phyloP scores from a whole-genome alignment of 805 yeast genomes.

The Yarrowia divulgata region DNA sequence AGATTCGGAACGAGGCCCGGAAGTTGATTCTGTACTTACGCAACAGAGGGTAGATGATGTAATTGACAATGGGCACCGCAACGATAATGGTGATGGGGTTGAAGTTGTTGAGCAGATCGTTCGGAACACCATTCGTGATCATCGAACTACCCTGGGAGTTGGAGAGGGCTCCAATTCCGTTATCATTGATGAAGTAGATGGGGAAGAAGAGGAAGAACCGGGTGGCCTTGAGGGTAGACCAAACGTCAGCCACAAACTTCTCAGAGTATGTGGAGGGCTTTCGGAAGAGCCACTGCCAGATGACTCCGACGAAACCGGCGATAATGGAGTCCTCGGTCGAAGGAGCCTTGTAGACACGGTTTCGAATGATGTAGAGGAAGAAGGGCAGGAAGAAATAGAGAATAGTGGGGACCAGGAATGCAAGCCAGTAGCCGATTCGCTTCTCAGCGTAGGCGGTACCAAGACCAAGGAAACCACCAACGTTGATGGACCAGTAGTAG shows the following conservation, averaged over 20 bases:
- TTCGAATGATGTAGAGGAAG: constrained; percentile 57
- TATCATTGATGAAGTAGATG: constrained; percentile 59
- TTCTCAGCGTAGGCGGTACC: constrained; percentile 62
- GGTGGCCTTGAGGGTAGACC: constrained; percentile 66
- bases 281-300: constrained; percentile 5
- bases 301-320: constrained; percentile 29
- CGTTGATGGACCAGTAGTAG: constrained; percentile 63
- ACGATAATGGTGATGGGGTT: constrained; percentile 63
- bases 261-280: constrained; percentile 58
- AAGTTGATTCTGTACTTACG: constrained; percentile 55
- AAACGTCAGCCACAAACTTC: constrained; percentile 66
- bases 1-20: constrained; percentile 56
- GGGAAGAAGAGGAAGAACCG: constrained; percentile 69
- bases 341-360: constrained; percentile 50
- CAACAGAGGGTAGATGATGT: constrained; percentile 57
- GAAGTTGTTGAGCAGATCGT: constrained; percentile 62
- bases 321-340: constrained; percentile 45
- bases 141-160: constrained; percentile 64
- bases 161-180: constrained; percentile 56
- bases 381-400: constrained; percentile 62
- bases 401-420: constrained; percentile 59
- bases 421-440: constrained; percentile 62
- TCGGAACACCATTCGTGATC: constrained; percentile 62
- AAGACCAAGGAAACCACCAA: constrained; percentile 61
- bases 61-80: constrained; percentile 60